Percentiles rank a stretch among this genome's conserved stretches.
These are phyloP conservation scores for Xylaria curta DNA, from an alignment of 495 filamentous ascomycete genomes.

Conservation along the genomic window DNA sequence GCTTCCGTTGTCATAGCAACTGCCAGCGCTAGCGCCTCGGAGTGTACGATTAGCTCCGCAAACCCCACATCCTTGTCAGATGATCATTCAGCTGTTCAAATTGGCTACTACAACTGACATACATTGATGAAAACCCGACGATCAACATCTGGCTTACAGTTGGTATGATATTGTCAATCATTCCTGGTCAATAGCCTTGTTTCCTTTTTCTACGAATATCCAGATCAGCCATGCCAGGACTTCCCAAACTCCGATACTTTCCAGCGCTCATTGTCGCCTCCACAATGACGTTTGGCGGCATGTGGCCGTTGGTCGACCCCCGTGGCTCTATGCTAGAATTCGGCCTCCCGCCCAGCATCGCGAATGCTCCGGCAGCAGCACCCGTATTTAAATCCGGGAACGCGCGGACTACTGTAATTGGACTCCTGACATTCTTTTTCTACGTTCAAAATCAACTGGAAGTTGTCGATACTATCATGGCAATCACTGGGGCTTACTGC, in stretches of 20 bases:
- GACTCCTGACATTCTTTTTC: slow-evolving; percentile 38
- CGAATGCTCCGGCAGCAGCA: slow-evolving; percentile 33
- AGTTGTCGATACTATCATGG: slow-evolving; percentile 44
- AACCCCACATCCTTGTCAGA: neutral
- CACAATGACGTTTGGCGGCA: slow-evolving; percentile 41
- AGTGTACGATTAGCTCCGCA: neutral
- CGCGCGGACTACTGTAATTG: slow-evolving; percentile 42
- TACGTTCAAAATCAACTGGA: slow-evolving; percentile 39
- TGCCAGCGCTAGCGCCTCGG: neutral
- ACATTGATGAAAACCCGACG: neutral
- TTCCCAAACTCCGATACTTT: slow-evolving; percentile 36
- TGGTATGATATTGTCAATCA: neutral
- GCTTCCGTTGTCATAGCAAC: slow-evolving; percentile 7
- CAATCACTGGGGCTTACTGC: slow-evolving; percentile 38
- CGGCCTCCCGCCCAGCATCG: slow-evolving; percentile 42
- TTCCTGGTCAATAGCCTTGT: no score
- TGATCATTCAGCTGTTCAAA: neutral
- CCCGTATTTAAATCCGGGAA: slow-evolving; percentile 38
- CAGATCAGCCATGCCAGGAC: slow-evolving; percentile 28
- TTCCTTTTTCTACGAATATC: neutral
- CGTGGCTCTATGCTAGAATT: slow-evolving; percentile 42
- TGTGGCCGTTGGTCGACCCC: slow-evolving; percentile 40
- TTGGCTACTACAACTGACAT: neutral
- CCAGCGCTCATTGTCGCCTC: slow-evolving; percentile 40
- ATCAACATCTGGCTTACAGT: neutral